Base-by-base conservation (phyloP, 106 monocot species). In the Phalaenopsis aphrodite region DNA sequence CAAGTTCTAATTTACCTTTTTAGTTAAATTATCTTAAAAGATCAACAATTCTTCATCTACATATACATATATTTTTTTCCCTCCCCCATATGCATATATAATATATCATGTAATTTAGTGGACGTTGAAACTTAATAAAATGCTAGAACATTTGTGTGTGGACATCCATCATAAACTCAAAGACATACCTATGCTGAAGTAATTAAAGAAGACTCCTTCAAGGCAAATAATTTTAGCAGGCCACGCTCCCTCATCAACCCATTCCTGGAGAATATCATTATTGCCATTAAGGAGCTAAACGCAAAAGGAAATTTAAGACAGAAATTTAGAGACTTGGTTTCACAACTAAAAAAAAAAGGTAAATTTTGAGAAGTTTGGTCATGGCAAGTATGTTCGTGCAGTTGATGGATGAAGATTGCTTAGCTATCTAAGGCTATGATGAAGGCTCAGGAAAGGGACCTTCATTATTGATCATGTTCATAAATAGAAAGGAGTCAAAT, bases 141-240 rank as follows among this genome's bases (percentile, higher is more conserved):
- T 30, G 30, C 30, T 30, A 30, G 30, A 43, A 17, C 30, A 39
- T 69, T 37, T 69, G 39, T 69, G 74, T 18, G 36, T 42, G 42
- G 19, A 18, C 41, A 74, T 74, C 38, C 12, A 43, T 5, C 12
- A 43, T 36, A 77, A 74, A 24, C 17, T 71, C 39, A 82, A 68
- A 76, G n/a, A 43, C 69, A 66, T 83, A 93, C 90, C 90, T 82
- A 93, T 88, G 75, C 92, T 90, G 55, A 90, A 90, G 58, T 93
- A 93, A 73, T 93, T 93, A 84, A 90, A 93, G 81, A 93, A 88
- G 49, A 90, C 92, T 57, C 92, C 92, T 77, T 85, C 88, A 80
- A 93, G 86, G 82, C 86, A 88, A 78, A 84, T 85, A 74, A 83
- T 46, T 64, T 86, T 85, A 69, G 81, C 85, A 47, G 86, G 86